Conservation (phyloP, 306 rosid genomes). For the Pterocarpus macrocarpus region DNA sequence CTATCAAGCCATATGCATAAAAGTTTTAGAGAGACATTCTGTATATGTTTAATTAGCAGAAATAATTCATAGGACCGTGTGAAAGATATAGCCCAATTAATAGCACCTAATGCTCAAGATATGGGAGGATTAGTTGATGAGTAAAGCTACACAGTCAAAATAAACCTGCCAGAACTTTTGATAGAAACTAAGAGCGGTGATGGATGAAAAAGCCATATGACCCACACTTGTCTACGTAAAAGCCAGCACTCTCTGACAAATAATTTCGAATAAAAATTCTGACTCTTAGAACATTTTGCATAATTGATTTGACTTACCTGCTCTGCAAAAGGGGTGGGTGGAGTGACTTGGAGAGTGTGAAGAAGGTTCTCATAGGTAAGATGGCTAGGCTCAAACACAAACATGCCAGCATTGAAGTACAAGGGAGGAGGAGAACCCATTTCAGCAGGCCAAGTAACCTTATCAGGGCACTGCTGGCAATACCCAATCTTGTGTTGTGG, state of each 20-base stretch:
- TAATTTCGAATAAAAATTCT: too few species aligned
- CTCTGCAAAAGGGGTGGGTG: constrained; percentile 81
- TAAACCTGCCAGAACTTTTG: too few species aligned
- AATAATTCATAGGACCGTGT: neutral
- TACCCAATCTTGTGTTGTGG: constrained; percentile 70
- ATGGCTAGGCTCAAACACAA: constrained; percentile 68
- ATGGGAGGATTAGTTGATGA: too few species aligned
- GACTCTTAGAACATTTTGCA: too few species aligned
- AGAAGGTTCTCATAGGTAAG: constrained; percentile 61
- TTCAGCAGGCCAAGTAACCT: constrained; percentile 62
- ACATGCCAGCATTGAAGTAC: constrained; percentile 87
- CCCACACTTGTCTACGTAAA: too few species aligned
- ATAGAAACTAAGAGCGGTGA: too few species aligned
- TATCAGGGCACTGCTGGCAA: constrained; percentile 81
- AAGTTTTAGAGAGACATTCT: neutral
- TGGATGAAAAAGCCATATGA: too few species aligned
- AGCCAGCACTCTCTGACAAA: too few species aligned
- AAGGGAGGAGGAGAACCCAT: constrained; percentile 73
- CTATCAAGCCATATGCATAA: constrained; percentile 37
- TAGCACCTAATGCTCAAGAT: too few species aligned
- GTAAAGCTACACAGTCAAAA: too few species aligned
- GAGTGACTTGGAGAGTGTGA: constrained; percentile 42
- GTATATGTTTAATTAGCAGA: neutral
- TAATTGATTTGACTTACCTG: constrained; percentile 52
- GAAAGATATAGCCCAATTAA: too few species aligned